Conservation (phyloP, 164 flowering plant genomes). For the Vitis vinifera region ASM3070453v1 NC_081814.1:3288501-3289000, state of each 20-base stretch:
- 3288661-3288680: constrained; percentile 47
- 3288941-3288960: too few species aligned
- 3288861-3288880: neutral
- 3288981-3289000: too few species aligned
- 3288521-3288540: constrained; percentile 24
- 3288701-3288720: constrained; percentile 27
- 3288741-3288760: neutral
- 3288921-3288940: neutral
- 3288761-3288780: neutral
- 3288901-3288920: constrained; percentile 1
- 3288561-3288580: constrained; percentile 35
- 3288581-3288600: constrained; percentile 41
- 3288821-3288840: neutral
- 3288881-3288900: constrained; percentile 2
- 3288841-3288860: neutral
- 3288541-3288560: constrained; percentile 36
- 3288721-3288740: constrained; percentile 23
- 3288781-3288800: neutral
- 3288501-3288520: constrained; percentile 38
- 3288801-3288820: neutral
- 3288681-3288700: constrained; percentile 46
- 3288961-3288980: too few species aligned
- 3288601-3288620: constrained; percentile 55
- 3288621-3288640: constrained; percentile 56
- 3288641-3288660: constrained; percentile 27